Evolutionary conservation across 2,329 filamentous ascomycete genomes (phyloP).

Genomic region (Botryosphaeria dothidea): DNA sequence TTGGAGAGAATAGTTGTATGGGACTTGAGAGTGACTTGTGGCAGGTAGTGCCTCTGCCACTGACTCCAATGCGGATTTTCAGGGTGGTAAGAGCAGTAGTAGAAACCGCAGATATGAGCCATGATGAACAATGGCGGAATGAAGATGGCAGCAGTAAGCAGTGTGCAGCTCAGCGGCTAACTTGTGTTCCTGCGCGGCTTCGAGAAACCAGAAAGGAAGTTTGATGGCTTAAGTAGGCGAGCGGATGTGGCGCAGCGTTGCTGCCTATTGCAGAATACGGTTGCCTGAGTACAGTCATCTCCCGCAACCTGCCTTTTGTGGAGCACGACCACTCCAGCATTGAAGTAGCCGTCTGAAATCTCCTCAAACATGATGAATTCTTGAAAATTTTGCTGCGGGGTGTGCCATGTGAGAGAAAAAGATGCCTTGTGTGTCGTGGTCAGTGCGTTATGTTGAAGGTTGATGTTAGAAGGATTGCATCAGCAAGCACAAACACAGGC

Average conservation of each 20-base stretch:
- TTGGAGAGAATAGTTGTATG: conserved; percentile 63
- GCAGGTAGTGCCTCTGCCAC: conserved; percentile 48
- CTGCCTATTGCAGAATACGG: not conserved
- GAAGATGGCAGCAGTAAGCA: not conserved
- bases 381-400: too few relatives aligned
- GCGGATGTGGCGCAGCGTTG: not conserved
- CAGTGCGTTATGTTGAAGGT: too few relatives aligned
- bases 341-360: too few relatives aligned
- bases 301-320: not conserved
- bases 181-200: too few relatives aligned
- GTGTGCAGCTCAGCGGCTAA: too few relatives aligned
- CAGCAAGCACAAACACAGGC: too few relatives aligned
- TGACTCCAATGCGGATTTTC: not conserved
- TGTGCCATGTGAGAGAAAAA: too few relatives aligned
- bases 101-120: conserved; percentile 30
- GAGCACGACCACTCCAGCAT: too few relatives aligned
- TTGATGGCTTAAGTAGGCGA: not conserved
- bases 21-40: conserved; percentile 58
- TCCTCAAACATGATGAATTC: too few relatives aligned
- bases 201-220: not conserved
- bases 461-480: too few relatives aligned
- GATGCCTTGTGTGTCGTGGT: too few relatives aligned
- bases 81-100: conserved; percentile 27
- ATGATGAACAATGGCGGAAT: not conserved
- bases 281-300: not conserved